These are phyloP conservation scores for Vitis hybrid DNA, from an alignment of 177 flowering plant species.

Conservation along the genomic window DNA sequence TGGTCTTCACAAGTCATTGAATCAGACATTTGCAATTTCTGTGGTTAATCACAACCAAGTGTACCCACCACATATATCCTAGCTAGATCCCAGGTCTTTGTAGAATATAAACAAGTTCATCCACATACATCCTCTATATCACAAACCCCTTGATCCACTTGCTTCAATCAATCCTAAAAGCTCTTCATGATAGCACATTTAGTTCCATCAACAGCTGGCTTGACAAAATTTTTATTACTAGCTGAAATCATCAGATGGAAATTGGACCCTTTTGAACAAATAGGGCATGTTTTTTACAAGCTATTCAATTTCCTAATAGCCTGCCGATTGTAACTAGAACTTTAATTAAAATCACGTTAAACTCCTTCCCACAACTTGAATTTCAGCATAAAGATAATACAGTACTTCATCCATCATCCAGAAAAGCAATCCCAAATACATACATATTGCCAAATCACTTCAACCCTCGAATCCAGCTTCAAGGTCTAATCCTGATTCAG, in stretches of 20 bases:
- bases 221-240: background rate
- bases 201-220: background rate
- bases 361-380: background rate
- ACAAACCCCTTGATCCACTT: conserved; percentile 2
- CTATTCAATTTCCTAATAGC: background rate
- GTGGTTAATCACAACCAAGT: conserved; percentile 11
- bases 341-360: background rate
- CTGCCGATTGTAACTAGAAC: conserved; percentile 1
- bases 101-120: background rate
- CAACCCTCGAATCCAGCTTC: background rate
- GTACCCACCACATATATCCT: conserved; percentile 1
- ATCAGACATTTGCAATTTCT: conserved; percentile 7
- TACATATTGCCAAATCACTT: background rate
- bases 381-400: background rate
- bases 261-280: conserved; percentile 6
- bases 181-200: conserved; percentile 10
- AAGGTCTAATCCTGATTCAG: conserved; percentile 5
- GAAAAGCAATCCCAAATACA: background rate
- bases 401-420: background rate
- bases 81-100: conserved; percentile 6
- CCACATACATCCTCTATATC: conserved; percentile 5
- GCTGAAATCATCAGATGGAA: conserved; percentile 8
- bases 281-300: background rate
- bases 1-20: conserved; percentile 15
- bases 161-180: conserved; percentile 7